Base-by-base conservation (phyloP, 208 protist species). In the Trypanosoma rangeli region DNA sequence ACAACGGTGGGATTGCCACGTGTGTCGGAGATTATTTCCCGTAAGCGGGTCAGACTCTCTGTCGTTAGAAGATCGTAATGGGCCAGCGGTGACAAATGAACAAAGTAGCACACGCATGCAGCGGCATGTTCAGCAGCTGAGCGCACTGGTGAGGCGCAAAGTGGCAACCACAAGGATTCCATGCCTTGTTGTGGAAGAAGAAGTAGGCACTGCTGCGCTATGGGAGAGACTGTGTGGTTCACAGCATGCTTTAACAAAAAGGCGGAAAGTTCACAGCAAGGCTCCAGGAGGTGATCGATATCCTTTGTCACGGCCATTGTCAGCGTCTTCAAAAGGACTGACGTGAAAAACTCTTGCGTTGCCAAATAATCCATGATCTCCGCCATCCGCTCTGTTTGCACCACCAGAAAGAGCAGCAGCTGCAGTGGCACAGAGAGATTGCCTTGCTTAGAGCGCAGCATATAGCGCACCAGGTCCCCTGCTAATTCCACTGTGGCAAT, bases 261-360 rank as follows among this genome's bases (percentile, higher is more conserved):
- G 3, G 50, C 59, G 13, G 61, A 28, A 22, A 82, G 54, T 54
- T 82, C 76, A 62, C 65, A 75, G 60, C 76, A 82, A 15, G 76
- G 49, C 26, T 78, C 76, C 1, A 72, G 50, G 12, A 82, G 54
- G 24, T 72, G 28, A 55, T 76, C 64, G 7, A 78, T 50, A 22
- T 84, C 76, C 15, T 75, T 70, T 26, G 61, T 26, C n/a, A 76
- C 55, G 3, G 79, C 75, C 28, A 75, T 70, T 24, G 70, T 46
- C 8, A 89, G 58, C 7, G 82, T 85, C 52, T 84, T 79, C 2
- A 85, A 50, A 35, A 87, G 76, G 35, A 85, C 72, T 42, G 80
- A 35, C n/a, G 65, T 64, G 55, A 79, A 73, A 20, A 95, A 76
- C 9, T 77, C 73, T 24, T 92, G 68, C 18, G 76, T 37, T 18